phyloP scores from a whole-genome alignment of 2,329 filamentous ascomycete species.

The Fusarium oligoseptatum region DNA sequence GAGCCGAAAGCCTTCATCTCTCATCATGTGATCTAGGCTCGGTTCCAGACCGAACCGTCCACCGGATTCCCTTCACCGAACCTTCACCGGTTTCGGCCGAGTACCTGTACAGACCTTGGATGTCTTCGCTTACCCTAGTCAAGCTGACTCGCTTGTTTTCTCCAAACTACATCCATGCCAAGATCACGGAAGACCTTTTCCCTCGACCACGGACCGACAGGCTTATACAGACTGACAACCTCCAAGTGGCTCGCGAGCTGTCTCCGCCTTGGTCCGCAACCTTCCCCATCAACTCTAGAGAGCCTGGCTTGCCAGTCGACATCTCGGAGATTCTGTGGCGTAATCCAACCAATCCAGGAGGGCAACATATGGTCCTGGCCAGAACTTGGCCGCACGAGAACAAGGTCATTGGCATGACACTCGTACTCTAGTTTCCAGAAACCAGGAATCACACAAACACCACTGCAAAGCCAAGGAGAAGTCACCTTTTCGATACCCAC shows the following conservation, averaged over 20 bases:
- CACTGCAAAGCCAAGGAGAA: conserved; percentile 4
- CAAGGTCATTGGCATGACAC: conserved; percentile 25
- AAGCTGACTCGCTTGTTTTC: background rate
- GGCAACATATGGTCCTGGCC: conserved; percentile 9
- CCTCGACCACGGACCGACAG: background rate
- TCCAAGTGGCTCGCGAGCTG: background rate
- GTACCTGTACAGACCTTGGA: background rate
- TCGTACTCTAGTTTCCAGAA: conserved; percentile 5
- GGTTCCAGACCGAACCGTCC: background rate
- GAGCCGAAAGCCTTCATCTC: background rate
- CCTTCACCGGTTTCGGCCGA: conserved; percentile 13
- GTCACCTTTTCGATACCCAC: conserved; percentile 1
- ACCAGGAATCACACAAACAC: background rate
- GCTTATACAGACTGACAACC: background rate
- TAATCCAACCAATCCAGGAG: conserved; percentile 18
- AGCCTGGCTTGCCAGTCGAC: background rate
- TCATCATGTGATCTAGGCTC: conserved; percentile 14
- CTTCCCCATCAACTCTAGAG: background rate
- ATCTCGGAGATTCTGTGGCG: conserved; percentile 10
- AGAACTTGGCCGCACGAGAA: conserved; percentile 27
- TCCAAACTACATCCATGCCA: background rate
- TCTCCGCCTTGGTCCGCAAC: background rate
- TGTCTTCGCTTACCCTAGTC: background rate
- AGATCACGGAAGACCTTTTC: background rate
- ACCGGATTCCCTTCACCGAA: conserved; percentile 13